These are phyloP conservation scores for Umbelopsis sp. DNA, from an alignment of 192 early-diverging fungal species.

Conservation along the genomic window DNA sequence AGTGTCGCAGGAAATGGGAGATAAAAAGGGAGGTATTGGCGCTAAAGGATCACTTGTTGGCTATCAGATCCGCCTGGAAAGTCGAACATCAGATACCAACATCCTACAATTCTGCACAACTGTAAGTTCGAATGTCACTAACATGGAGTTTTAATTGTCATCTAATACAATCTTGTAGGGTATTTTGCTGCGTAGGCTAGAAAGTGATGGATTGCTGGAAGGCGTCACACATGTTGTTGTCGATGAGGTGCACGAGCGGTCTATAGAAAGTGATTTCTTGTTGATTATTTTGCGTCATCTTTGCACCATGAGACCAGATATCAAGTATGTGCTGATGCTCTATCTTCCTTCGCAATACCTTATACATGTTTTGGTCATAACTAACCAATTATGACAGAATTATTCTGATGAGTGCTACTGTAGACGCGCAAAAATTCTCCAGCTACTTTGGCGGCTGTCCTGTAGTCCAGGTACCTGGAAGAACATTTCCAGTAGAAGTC, in stretches of 20 bases:
- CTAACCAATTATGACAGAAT: conserved; percentile 31
- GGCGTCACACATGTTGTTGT: conserved; percentile 73
- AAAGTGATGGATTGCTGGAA: conserved; percentile 58
- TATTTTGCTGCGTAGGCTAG: conserved; percentile 68
- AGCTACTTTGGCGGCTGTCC: conserved; percentile 66
- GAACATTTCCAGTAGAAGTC: conserved; percentile 62
- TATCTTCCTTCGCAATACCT: neutral
- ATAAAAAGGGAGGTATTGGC: conserved; percentile 51
- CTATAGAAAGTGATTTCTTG: conserved; percentile 77
- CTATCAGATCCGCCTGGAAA: conserved; percentile 76
- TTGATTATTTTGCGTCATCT: conserved; percentile 66
- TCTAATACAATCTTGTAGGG: conserved; percentile 47
- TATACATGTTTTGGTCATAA: neutral
- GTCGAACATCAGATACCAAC: conserved; percentile 52
- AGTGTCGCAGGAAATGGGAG: conserved; percentile 75
- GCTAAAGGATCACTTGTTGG: conserved; percentile 64
- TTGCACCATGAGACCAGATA: conserved; percentile 44
- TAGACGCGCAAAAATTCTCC: conserved; percentile 65
- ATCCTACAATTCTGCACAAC: conserved; percentile 76
- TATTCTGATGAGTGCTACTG: conserved; percentile 78
- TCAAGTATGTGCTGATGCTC: conserved; percentile 46
- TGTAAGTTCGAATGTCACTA: conserved; percentile 31
- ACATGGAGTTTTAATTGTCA: neutral
- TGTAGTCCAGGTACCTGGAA: conserved; percentile 59
- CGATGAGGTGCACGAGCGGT: conserved; percentile 82